Evolutionary conservation across 2,329 filamentous ascomycete species (phyloP).

Genomic region (Fusarium guadeloupense): DNA sequence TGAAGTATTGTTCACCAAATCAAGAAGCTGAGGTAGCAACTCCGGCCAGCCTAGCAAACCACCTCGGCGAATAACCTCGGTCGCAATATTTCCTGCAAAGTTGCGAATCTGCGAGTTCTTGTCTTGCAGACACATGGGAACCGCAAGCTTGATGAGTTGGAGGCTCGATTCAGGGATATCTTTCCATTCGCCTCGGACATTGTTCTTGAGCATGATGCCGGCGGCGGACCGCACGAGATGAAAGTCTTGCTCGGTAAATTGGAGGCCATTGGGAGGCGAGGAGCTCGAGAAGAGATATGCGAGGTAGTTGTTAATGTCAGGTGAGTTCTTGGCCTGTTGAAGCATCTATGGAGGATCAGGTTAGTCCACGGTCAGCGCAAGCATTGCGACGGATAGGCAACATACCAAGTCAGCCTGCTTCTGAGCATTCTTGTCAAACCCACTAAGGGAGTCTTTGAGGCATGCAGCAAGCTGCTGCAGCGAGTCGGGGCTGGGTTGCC

Average conservation of each 20-base stretch:
- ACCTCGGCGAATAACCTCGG: constrained; percentile 85
- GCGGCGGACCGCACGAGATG: constrained; percentile 85
- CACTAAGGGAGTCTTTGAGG: constrained; percentile 91
- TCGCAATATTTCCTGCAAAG: constrained; percentile 92
- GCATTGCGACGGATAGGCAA: constrained; percentile 15
- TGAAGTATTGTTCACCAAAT: constrained; percentile 76
- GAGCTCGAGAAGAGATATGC: constrained; percentile 85
- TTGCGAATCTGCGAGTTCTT: constrained; percentile 82
- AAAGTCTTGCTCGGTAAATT: constrained; percentile 69
- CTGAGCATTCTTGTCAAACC: constrained; percentile 79
- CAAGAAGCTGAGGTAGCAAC: constrained; percentile 82
- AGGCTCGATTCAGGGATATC: constrained; percentile 78
- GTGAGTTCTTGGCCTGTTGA: constrained; percentile 83
- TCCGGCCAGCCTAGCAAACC: constrained; percentile 93
- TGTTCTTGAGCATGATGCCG: constrained; percentile 95
- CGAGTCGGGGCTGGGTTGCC: constrained; percentile 89
- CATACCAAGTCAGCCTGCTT: constrained; percentile 90
- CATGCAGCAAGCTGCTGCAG: constrained; percentile 89
- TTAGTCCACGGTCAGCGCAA: constrained; percentile 33
- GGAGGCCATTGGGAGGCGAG: constrained; percentile 68
- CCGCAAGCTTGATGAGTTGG: constrained; percentile 79
- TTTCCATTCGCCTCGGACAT: constrained; percentile 79
- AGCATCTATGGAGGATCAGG: constrained; percentile 75
- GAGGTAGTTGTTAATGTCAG: constrained; percentile 97
- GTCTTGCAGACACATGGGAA: constrained; percentile 84